Conservation (phyloP, 208 protist genomes). For the Crithidia bombi region DNA sequence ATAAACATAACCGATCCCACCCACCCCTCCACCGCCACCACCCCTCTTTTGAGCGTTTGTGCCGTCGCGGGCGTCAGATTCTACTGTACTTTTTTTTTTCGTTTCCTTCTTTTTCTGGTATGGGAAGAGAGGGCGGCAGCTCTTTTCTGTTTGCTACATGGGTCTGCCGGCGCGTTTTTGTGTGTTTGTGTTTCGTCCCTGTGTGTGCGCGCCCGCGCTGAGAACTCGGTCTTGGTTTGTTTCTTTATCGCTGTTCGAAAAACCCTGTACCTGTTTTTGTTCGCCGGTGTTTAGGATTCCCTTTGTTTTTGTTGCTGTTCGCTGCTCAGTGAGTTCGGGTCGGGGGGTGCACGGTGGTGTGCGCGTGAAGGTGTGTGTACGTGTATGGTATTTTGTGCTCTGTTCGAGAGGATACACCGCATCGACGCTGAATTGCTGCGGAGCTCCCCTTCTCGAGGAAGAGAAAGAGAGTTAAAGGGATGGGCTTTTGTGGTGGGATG, state of each 20-base stretch:
- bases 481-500: too few species aligned
- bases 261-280: neutral
- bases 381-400: too few species aligned
- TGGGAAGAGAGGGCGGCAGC: neutral
- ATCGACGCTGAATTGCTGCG: too few species aligned
- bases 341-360: too few species aligned
- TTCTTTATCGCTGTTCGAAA: neutral
- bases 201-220: neutral
- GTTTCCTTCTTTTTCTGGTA: constrained; percentile 3
- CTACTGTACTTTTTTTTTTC: constrained; percentile 14
- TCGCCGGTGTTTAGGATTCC: neutral
- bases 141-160: neutral
- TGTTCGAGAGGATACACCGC: too few species aligned
- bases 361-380: neutral
- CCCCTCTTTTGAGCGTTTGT: constrained; percentile 12
- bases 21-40: too few species aligned
- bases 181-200: neutral
- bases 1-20: constrained; percentile 12
- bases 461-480: too few species aligned
- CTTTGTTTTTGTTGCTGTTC: neutral
- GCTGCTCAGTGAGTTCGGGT: too few species aligned
- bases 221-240: neutral
- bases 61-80: too few species aligned
- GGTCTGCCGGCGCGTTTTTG: neutral
- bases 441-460: too few species aligned